Percentiles rank a stretch among this genome's conserved stretches.
Evolutionary conservation across 108 stramenopile genomes (phyloP).

Genomic region (Fragilariopsis cylindrus): DNA sequence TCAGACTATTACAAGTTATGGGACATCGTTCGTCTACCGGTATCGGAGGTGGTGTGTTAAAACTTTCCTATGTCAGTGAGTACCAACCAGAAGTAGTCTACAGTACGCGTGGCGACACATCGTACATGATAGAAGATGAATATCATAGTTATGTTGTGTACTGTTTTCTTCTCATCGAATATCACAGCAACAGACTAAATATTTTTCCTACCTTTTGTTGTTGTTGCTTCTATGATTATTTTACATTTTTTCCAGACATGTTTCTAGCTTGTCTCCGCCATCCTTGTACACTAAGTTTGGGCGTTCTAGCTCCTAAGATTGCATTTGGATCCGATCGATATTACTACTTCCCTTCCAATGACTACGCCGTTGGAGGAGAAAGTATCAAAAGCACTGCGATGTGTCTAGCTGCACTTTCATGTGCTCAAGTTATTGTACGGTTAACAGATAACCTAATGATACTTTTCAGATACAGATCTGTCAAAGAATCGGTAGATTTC

Average conservation of each 20-base stretch:
- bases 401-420: constrained; percentile 10
- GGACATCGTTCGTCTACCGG: neutral
- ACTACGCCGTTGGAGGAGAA: neutral
- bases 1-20: neutral
- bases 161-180: neutral
- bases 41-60: neutral
- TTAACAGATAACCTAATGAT: constrained; percentile 11
- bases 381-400: constrained; percentile 8
- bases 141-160: too few species aligned
- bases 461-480: neutral
- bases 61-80: constrained; percentile 14
- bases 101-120: too few species aligned
- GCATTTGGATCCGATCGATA: constrained; percentile 11
- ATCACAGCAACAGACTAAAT: neutral
- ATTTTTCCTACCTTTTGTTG: neutral
- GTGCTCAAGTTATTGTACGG: constrained; percentile 6
- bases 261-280: constrained; percentile 11
- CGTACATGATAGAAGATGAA: too few species aligned
- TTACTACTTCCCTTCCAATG: constrained; percentile 1
- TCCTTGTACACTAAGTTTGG: constrained; percentile 8
- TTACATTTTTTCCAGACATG: constrained; percentile 2
- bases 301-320: constrained; percentile 13
- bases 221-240: neutral
- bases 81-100: neutral
- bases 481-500: neutral